Evolutionary conservation across 768 basidiomycete species (phyloP), one percentile per base, ranked within the genome.

Genomic region (Agrocybe pediades): DNA sequence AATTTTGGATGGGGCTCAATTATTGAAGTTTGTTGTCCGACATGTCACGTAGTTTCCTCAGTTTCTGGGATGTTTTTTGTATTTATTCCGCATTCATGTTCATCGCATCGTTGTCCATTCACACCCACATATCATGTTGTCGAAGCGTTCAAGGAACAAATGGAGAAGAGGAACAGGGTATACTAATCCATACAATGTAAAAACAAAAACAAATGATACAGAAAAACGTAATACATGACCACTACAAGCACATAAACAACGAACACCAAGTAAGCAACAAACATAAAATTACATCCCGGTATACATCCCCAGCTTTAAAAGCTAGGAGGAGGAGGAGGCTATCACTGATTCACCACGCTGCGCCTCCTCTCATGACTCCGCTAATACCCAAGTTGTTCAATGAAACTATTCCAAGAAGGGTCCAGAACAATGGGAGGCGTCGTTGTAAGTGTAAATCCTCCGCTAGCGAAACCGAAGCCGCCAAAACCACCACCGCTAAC

Each of bases 351-450:
- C n/a, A n/a, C n/a, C n/a, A n/a, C n/a, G n/a, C n/a, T n/a, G n/a
- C n/a, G n/a, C n/a, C n/a, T n/a, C n/a, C n/a, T n/a, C n/a, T n/a
- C n/a, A n/a, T n/a, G n/a, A 36, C 11, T n/a, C 33, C n/a, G n/a
- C 55, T 53, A 75, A 58, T 77, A 79, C 7, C 87, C 87, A 41
- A 89, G 72, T 58, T 88, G 87, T 64, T 87, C 84, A 41, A 86
- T 81, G 41, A 89, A 84, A 55, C 74, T 79, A 63, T 83, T 80
- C 86, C 86, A 89, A 0, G 83, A 79, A 16, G 84, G 69, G 62
- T 88, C 84, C 49, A 87, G 59, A 25, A 75, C 66, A 7, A 65
- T 52, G 0, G 61, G 47, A 2, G 61, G 53, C 6, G 58, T 3
- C 3, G 33, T 15, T 13, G n/a, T n/a, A n/a, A 13, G n/a, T n/a